Evolutionary conservation across 441 rosid genomes (phyloP), one percentile per base, ranked within the genome.

Genomic region (Rhodomyrtus psidioides): DNA sequence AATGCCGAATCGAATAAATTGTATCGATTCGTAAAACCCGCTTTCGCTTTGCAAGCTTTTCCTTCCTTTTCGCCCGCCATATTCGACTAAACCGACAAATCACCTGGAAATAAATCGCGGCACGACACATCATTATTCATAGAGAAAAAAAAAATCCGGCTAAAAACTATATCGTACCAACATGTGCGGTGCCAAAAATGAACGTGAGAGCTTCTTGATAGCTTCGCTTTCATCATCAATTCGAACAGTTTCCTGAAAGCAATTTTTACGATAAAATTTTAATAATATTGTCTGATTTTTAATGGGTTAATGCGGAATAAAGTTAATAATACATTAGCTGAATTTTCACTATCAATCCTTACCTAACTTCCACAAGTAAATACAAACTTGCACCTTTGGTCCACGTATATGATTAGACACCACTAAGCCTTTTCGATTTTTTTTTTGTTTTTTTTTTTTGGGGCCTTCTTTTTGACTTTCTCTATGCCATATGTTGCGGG

Each of bases 391-490:
- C 30, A 27, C 49, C 57, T 51, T 15, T 46, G 26, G 55, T 75
- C 86, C 55, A 34, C 82, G 86, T 76, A 76, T 27, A 39, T 74
- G 86, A 85, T 75, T 85, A 75, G 86, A 85, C 86, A 85, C 83
- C 86, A 85, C 86, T 85, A 24, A 55, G 53, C 49, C 42, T 85
- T 85, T 17, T 44, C 14, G 21, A 7, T 19, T 74, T 75, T 75
- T 34, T 19, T 85, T 55, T 5, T 8, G 9, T 7, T 5, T 28
- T 75, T 55, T 30, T 17, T 76, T 4, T 28, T 26, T n/a, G n/a
- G n/a, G 0, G n/a, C 49, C 2, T 42, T 5, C 60, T 53, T 85
- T 74, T 85, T 85, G 74, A 75, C 86, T 85, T 85, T n/a, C 49
- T 6, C 42, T 26, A 21, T 12, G 75, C 42, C 54, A 17, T 34